Conservation (phyloP, 805 yeast species). For the Candida loeiensis region DNA sequence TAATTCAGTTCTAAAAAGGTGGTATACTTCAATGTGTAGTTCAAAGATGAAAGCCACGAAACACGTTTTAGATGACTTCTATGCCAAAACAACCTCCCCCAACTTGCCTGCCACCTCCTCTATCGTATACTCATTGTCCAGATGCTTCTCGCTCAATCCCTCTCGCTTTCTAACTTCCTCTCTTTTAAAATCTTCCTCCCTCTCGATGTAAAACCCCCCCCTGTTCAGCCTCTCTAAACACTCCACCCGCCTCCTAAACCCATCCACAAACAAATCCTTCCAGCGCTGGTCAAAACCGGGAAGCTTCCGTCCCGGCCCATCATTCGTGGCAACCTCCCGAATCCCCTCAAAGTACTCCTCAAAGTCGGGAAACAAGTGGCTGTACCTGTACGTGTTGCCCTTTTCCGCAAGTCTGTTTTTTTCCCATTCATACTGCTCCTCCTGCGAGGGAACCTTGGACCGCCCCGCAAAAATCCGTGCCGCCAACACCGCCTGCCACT, state of each 20-base stretch:
- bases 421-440: conserved; percentile 30
- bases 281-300: conserved; percentile 20
- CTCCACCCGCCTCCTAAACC: conserved; percentile 15
- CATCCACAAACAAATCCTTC: conserved; percentile 18
- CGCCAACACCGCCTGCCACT: conserved; percentile 38
- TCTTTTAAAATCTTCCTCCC: not conserved
- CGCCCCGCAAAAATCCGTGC: conserved; percentile 31
- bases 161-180: not conserved
- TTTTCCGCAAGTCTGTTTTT: conserved; percentile 19
- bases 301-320: conserved; percentile 22
- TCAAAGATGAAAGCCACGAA: no score
- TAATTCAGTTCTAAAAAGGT: no score
- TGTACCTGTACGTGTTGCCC: conserved; percentile 31
- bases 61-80: no score
- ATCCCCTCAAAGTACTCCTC: conserved; percentile 21
- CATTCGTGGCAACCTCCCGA: conserved; percentile 19
- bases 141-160: not conserved
- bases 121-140: not conserved
- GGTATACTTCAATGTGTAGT: no score
- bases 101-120: not conserved
- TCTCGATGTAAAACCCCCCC: not conserved
- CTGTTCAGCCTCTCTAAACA: conserved; percentile 2
- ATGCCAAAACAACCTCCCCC: not conserved
- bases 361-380: conserved; percentile 17
- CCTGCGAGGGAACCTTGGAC: conserved; percentile 23